Conservation (phyloP, 495 filamentous ascomycete genomes). For the Geoglossum glabrum region DNA sequence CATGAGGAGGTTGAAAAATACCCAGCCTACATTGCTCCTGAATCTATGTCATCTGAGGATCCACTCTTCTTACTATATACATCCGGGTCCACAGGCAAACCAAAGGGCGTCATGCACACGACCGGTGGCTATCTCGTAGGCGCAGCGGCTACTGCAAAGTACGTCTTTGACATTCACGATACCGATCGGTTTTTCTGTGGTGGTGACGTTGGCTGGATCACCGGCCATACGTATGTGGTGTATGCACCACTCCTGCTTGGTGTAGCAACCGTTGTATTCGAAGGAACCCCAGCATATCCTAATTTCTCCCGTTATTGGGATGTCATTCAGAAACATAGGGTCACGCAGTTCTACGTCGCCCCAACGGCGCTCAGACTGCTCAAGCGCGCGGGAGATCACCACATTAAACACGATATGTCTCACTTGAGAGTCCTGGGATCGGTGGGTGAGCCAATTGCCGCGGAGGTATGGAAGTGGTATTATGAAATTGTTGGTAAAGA, state of each 20-base stretch:
- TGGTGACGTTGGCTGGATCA: constrained; percentile 98
- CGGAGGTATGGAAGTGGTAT: constrained; percentile 99
- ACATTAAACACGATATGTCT: constrained; percentile 77
- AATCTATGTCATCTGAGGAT: constrained; percentile 78
- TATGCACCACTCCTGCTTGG: constrained; percentile 88
- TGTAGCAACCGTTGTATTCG: constrained; percentile 92
- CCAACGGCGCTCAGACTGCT: constrained; percentile 82
- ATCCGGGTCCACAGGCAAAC: constrained; percentile 92
- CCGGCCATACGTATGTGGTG: constrained; percentile 97
- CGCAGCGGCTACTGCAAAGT: constrained; percentile 85
- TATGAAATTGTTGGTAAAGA: constrained; percentile 88
- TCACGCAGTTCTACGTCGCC: constrained; percentile 97
- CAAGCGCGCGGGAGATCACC: constrained; percentile 85
- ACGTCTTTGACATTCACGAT: constrained; percentile 95
- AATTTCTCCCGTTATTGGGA: constrained; percentile 99
- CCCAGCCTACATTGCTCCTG: constrained; percentile 73
- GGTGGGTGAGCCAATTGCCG: constrained; percentile 96
- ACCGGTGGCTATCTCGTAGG: constrained; percentile 88
- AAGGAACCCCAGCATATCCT: constrained; percentile 93
- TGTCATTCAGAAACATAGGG: constrained; percentile 81
- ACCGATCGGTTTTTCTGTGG: constrained; percentile 90
- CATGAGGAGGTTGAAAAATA: constrained; percentile 95
- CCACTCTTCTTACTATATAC: constrained; percentile 96
- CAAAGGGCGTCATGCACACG: constrained; percentile 97
- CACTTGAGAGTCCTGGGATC: constrained; percentile 77